Base-by-base conservation (phyloP, 768 basidiomycete species). In the Megacollybia marginata region DNA sequence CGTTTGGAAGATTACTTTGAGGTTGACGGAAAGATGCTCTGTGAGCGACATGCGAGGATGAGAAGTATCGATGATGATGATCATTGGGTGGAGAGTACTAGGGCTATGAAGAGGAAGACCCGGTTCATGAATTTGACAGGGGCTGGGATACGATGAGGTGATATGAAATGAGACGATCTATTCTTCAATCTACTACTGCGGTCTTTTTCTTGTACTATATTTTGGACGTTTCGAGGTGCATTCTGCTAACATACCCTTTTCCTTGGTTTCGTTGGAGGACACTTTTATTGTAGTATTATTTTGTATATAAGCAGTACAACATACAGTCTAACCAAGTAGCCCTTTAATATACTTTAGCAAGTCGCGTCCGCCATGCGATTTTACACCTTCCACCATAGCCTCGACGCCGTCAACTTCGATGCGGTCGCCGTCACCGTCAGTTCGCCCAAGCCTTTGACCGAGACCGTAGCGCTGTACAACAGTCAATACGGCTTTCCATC, bases 1-100 rank as follows among this genome's bases (percentile, higher is more conserved):
- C 74, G 67, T 48, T 67, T 85, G 54, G 82, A 75, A 53, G 88
- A 94, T 60, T 96, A 96, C 60, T 96, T 86, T 82, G 92, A 95
- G 63, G 75, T 92, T 5, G 90, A 88, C 56, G 81, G 85, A 20
- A 69, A 79, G 66, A 90, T 90, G 83, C 69, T 91, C 49, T 95
- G 93, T 62, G 92, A 95, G 69, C 69, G 75, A 51, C 93, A 95
- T 65, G 86, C 86, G 11, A 28, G 31, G 5, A 33, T 34, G 20
- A 44, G 33, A 32, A 44, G 43, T 1, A 48, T 33, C 13, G 51
- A 52, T 8, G 57, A 62, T 33, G 40, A 46, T 16, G 43, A 33
- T 42, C 28, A 43, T 15, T 42, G 20, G 16, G 51, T 18, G 15
- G 31, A 19, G 46, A 33, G 32, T 6, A 31, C 23, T 2, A 15